These are phyloP conservation scores for Trichothecium sympodiale DNA, from an alignment of 2,329 filamentous ascomycete genomes.

Conservation along the genomic window DNA sequence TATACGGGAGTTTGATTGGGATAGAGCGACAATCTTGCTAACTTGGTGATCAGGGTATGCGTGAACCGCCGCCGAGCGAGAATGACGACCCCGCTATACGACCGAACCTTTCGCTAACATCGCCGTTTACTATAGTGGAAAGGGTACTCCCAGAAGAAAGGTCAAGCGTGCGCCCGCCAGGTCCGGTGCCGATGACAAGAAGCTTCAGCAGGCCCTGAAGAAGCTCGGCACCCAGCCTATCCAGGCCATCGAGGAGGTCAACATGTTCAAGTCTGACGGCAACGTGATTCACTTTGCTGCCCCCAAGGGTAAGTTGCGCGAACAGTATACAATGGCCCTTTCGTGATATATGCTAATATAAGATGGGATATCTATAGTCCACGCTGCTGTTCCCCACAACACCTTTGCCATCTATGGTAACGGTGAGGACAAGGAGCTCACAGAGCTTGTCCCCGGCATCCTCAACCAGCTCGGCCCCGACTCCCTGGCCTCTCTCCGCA, in stretches of 20 bases:
- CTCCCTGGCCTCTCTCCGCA: slow-evolving; percentile 92
- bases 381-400: slow-evolving; percentile 94
- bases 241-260: slow-evolving; percentile 99
- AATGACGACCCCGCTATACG: slow-evolving; percentile 1
- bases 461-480: slow-evolving; percentile 99
- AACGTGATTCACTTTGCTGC: slow-evolving; percentile 99
- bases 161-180: slow-evolving; percentile 95
- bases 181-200: slow-evolving; percentile 96
- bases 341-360: neutral
- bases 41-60: slow-evolving; percentile 24
- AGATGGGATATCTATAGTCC: slow-evolving; percentile 48
- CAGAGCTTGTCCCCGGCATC: slow-evolving; percentile 97
- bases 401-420: slow-evolving; percentile 99
- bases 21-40: slow-evolving; percentile 5
- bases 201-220: slow-evolving; percentile 93
- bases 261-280: slow-evolving; percentile 99
- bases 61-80: slow-evolving; percentile 5
- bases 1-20: slow-evolving; percentile 1
- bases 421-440: slow-evolving; percentile 99
- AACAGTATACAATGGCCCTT: neutral
- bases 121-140: slow-evolving; percentile 50
- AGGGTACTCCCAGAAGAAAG: slow-evolving; percentile 95
- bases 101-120: slow-evolving; percentile 14
- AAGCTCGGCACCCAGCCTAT: slow-evolving; percentile 99
- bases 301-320: slow-evolving; percentile 69